Percentiles rank a stretch among this genome's conserved stretches.
phyloP scores from a whole-genome alignment of 2,329 filamentous ascomycete species.

The Xylariaceae sp. region DNA sequence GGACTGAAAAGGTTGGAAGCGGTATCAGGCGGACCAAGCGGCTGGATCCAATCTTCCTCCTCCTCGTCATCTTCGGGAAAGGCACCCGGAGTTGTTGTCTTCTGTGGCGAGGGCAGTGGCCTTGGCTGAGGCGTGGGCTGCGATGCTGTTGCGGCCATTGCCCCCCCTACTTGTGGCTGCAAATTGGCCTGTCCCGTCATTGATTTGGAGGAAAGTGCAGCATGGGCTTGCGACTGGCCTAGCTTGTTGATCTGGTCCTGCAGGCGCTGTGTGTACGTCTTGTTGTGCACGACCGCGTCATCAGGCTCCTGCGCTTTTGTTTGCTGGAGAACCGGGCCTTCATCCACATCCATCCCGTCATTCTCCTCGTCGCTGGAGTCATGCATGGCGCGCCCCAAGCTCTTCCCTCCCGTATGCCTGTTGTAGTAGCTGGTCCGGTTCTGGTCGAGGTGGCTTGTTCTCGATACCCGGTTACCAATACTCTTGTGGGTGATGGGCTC shows the following conservation, averaged over 20 bases:
- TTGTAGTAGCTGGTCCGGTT: constrained; percentile 67
- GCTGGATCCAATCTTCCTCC: constrained; percentile 58
- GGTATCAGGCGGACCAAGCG: constrained; percentile 33
- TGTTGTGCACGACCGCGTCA: constrained; percentile 59
- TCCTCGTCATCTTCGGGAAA: constrained; percentile 52
- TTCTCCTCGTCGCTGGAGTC: constrained; percentile 32
- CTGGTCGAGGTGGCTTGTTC: constrained; percentile 71
- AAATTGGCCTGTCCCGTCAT: constrained; percentile 30
- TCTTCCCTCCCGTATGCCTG: constrained; percentile 66
- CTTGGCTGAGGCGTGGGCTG: constrained; percentile 29
- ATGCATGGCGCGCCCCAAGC: constrained; percentile 46
- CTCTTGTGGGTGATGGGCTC: constrained; percentile 87
- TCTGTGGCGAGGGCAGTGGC: constrained; percentile 28
- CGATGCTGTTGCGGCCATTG: constrained; percentile 19
- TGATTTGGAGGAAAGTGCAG: constrained; percentile 40
- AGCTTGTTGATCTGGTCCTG: constrained; percentile 84
- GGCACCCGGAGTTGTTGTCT: constrained; percentile 44
- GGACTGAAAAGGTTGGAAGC: constrained; percentile 31
- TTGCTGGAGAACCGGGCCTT: constrained; percentile 34
- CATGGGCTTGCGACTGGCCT: constrained; percentile 47
- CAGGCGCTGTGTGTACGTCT: constrained; percentile 86
- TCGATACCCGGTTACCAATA: constrained; percentile 63
- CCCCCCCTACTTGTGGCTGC: constrained; percentile 18
- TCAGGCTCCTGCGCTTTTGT: constrained; percentile 42
- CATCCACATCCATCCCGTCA: constrained; percentile 38